A percentile compares a stretch with the other conserved stretches of the same genome.
These are phyloP conservation scores for Geotrichum phurueaensis DNA, from an alignment of 1,139 yeast species.

Conservation along the genomic window DNA sequence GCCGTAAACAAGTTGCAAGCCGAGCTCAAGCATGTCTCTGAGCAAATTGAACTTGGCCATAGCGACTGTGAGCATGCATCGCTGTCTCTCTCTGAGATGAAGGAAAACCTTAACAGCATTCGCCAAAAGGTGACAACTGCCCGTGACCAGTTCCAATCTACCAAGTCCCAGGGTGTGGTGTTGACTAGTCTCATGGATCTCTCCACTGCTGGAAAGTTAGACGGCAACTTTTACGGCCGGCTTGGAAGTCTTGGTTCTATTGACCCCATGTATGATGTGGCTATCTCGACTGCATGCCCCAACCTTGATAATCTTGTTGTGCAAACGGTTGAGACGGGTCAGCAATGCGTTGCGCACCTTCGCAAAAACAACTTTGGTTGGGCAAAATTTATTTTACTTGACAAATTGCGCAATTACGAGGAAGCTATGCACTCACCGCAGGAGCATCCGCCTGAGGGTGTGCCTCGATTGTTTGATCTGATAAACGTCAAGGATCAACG, in stretches of 20 bases:
- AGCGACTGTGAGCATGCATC: constrained; percentile 50
- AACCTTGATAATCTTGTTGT: constrained; percentile 90
- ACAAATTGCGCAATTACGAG: constrained; percentile 60
- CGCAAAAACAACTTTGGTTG: constrained; percentile 82
- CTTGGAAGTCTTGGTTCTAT: constrained; percentile 87
- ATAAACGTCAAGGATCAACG: constrained; percentile 59
- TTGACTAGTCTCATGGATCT: constrained; percentile 62
- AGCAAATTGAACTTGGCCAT: constrained; percentile 55
- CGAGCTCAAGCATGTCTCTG: constrained; percentile 45
- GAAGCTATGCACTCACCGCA: constrained; percentile 55
- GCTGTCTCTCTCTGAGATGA: constrained; percentile 46
- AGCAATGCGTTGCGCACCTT: constrained; percentile 79
- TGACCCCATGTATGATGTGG: constrained; percentile 82
- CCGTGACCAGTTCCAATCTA: constrained; percentile 47
- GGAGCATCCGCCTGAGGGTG: constrained; percentile 70
- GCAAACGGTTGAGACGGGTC: constrained; percentile 89
- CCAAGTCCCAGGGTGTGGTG: constrained; percentile 68
- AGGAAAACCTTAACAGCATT: constrained; percentile 45
- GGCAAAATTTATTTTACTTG: constrained; percentile 78
- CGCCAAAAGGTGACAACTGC: constrained; percentile 68
- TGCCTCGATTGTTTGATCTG: constrained; percentile 79
- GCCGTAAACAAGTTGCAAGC: constrained; percentile 40
- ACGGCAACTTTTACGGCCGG: constrained; percentile 75
- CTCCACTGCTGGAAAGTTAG: constrained; percentile 73
- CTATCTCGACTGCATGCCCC: constrained; percentile 92